Percentiles rank a stretch among this genome's conserved stretches.
Evolutionary conservation across 169 alveolate genomes (phyloP).

Genomic region (Plasmodium vinckei): DNA sequence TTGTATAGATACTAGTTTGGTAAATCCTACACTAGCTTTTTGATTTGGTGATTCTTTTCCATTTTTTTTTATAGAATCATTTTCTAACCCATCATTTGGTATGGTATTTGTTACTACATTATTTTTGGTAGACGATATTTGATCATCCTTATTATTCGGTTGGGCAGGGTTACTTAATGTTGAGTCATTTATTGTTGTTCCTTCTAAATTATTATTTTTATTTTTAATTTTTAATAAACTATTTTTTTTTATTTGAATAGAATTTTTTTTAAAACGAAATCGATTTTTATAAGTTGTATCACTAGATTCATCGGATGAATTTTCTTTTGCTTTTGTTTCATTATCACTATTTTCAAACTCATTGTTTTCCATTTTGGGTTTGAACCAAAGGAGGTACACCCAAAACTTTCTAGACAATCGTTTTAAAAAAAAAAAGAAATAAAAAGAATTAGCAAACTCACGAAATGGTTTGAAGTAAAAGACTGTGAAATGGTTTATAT

Average conservation of each 20-base stretch:
- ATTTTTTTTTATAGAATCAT: conserved; percentile 2
- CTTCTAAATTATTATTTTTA: conserved; percentile 21
- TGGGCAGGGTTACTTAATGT: not conserved
- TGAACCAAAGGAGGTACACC: too few relatives aligned
- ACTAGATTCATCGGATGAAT: conserved; percentile 40
- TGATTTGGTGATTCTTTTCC: not conserved
- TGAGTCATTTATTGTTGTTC: conserved; percentile 18
- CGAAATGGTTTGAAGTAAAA: too few relatives aligned
- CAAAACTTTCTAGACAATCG: too few relatives aligned
- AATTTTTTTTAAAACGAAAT: conserved; percentile 38
- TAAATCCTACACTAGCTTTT: not conserved
- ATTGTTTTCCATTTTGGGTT: not conserved
- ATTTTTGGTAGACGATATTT: not conserved
- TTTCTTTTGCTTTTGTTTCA: not conserved
- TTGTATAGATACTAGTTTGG: not conserved
- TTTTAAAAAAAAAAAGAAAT: too few relatives aligned
- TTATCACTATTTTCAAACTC: not conserved
- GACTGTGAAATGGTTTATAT: too few relatives aligned
- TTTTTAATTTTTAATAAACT: conserved; percentile 29
- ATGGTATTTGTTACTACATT: not conserved
- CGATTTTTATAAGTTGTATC: conserved; percentile 42
- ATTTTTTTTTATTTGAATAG: conserved; percentile 46
- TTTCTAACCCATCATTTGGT: not conserved
- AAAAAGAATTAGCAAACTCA: too few relatives aligned
- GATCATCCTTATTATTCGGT: too few relatives aligned